phyloP scores from a whole-genome alignment of 1,139 yeast genomes.

The Yamadazyma aaseri region DNA sequence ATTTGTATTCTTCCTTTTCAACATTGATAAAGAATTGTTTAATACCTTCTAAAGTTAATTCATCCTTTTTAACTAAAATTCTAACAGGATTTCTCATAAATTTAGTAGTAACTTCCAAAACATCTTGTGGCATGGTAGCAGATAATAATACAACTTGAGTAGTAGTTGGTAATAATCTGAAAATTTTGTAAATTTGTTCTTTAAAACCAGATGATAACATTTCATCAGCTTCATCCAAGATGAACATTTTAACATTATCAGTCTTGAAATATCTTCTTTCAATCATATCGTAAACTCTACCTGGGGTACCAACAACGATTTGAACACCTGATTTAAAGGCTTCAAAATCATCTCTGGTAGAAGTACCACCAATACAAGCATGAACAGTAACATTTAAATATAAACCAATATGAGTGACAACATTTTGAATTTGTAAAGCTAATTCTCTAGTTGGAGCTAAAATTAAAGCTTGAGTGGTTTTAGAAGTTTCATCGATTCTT shows the following conservation, averaged over 20 bases:
- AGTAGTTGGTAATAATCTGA: constrained; percentile 89
- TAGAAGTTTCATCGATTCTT: constrained; percentile 77
- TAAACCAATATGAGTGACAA: constrained; percentile 89
- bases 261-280: constrained; percentile 91
- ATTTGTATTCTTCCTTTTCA: constrained; percentile 89
- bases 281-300: constrained; percentile 97
- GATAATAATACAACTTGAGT: constrained; percentile 95
- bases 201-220: constrained; percentile 96
- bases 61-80: constrained; percentile 97
- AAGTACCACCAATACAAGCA: constrained; percentile 98
- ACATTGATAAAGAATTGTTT: constrained; percentile 95
- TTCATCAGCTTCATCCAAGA: constrained; percentile 99
- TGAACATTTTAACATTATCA: constrained; percentile 90
- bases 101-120: constrained; percentile 92
- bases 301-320: constrained; percentile 98
- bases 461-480: constrained; percentile 89
- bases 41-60: constrained; percentile 96
- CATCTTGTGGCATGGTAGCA: constrained; percentile 98
- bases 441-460: constrained; percentile 99
- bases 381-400: constrained; percentile 93
- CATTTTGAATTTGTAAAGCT: constrained; percentile 97
- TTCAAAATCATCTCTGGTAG: constrained; percentile 86
- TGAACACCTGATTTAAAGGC: constrained; percentile 93
- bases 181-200: constrained; percentile 96
- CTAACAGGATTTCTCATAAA: constrained; percentile 98